Conservation (phyloP, 306 rosid species). For the Sphenostylis stenocarpa region DNA sequence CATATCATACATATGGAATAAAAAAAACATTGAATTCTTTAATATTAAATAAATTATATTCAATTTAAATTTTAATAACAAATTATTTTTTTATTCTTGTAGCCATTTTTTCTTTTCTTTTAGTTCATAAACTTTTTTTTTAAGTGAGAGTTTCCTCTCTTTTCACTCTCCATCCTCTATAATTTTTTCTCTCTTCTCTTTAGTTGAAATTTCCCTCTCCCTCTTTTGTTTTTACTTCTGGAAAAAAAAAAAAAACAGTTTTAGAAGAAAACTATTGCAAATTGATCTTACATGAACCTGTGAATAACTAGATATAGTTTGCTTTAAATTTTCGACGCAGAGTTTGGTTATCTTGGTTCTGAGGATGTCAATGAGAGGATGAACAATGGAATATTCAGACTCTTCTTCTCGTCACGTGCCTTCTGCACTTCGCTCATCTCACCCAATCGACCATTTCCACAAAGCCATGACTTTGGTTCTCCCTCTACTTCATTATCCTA, state of each 20-base stretch:
- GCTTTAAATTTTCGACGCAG: not conserved
- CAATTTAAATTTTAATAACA: too few relatives aligned
- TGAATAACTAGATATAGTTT: not conserved
- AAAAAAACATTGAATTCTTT: too few relatives aligned
- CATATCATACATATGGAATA: too few relatives aligned
- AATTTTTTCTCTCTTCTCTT: too few relatives aligned
- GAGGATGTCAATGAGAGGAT: constrained; percentile 23
- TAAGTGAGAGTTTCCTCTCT: too few relatives aligned
- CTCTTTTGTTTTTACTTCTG: not conserved
- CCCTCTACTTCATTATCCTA: constrained; percentile 42
- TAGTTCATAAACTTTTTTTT: too few relatives aligned
- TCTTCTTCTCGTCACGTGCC: constrained; percentile 7
- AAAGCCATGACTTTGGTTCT: constrained; percentile 35
- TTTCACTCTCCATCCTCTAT: too few relatives aligned
- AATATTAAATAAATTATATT: too few relatives aligned
- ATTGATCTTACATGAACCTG: not conserved
- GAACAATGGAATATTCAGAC: constrained; percentile 27
- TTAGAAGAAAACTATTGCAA: not conserved
- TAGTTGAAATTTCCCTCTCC: not conserved
- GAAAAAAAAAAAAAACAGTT: not conserved
- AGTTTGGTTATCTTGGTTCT: not conserved
- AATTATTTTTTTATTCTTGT: too few relatives aligned
- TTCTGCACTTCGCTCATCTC: not conserved
- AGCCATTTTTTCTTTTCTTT: too few relatives aligned
- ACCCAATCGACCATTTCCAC: constrained; percentile 20